phyloP scores from a whole-genome alignment of 371 early-diverging fungal genomes.

The Polyrhizophydium stewartii region DNA sequence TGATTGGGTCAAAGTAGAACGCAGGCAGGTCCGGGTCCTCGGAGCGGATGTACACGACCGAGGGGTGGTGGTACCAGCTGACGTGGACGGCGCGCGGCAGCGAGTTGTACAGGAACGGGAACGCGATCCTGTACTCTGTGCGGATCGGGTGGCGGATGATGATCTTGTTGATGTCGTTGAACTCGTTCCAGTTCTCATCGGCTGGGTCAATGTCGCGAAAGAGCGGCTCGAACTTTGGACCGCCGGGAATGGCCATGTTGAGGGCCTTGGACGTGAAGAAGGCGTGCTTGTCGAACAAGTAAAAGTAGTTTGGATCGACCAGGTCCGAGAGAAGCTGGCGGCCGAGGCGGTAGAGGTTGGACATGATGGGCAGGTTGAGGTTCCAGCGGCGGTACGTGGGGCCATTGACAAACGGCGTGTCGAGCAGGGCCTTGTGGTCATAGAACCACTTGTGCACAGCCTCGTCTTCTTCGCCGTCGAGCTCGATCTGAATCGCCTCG shows the following conservation, averaged over 20 bases:
- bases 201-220: constrained; percentile 90
- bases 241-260: constrained; percentile 98
- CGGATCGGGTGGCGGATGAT: constrained; percentile 97
- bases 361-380: constrained; percentile 89
- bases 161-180: constrained; percentile 99
- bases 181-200: constrained; percentile 99
- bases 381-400: constrained; percentile 90
- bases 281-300: constrained; percentile 89
- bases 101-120: constrained; percentile 96
- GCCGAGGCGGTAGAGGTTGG: constrained; percentile 88
- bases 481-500: constrained; percentile 97
- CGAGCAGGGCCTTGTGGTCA: constrained; percentile 89
- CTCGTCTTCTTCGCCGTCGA: constrained; percentile 93
- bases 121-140: constrained; percentile 98
- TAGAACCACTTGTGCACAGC: constrained; percentile 96
- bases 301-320: constrained; percentile 93
- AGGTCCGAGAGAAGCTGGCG: constrained; percentile 91
- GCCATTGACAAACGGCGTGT: constrained; percentile 82
- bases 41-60: constrained; percentile 79
- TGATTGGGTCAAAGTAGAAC: constrained; percentile 94
- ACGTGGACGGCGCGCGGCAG: constrained; percentile 90
- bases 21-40: constrained; percentile 97
- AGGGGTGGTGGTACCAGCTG: constrained; percentile 91
- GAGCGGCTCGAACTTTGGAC: constrained; percentile 97
- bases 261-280: constrained; percentile 97